Percentiles rank a stretch among this genome's conserved stretches.
These are phyloP conservation scores for Mallotus nudiflorus DNA, from an alignment of 345 rosid species.

Conservation along the genomic window DNA sequence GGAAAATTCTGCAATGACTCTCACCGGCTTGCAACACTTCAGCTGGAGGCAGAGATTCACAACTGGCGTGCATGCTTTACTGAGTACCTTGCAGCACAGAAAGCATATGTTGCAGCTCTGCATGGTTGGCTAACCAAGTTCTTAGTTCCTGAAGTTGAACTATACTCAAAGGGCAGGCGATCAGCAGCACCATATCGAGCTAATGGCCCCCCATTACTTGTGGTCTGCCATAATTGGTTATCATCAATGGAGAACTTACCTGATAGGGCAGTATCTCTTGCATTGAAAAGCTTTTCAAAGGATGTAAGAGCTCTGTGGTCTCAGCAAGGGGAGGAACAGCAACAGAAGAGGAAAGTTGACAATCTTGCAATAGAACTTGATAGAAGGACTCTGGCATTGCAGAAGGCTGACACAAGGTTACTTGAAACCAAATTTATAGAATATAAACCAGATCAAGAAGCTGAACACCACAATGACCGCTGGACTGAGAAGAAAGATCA, in stretches of 20 bases:
- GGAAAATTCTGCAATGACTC: constrained; percentile 68
- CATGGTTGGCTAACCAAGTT: constrained; percentile 69
- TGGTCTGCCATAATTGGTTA: constrained; percentile 54
- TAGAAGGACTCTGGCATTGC: constrained; percentile 41
- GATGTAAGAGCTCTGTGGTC: constrained; percentile 58
- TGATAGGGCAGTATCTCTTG: constrained; percentile 40
- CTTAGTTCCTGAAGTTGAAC: constrained; percentile 55
- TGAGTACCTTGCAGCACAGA: constrained; percentile 52
- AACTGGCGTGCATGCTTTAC: constrained; percentile 59
- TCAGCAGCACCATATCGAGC: constrained; percentile 38
- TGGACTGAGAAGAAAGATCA: constrained; percentile 45
- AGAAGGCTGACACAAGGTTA: constrained; percentile 49
- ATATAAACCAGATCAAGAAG: constrained; percentile 29
- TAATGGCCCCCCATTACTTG: constrained; percentile 55
- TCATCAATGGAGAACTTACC: constrained; percentile 50
- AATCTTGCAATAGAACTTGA: constrained; percentile 59
- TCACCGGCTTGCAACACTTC: constrained; percentile 69
- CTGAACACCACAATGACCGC: constrained; percentile 26
- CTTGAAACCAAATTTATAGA: constrained; percentile 46
- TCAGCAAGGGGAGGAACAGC: constrained; percentile 67
- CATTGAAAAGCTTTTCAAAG: constrained; percentile 61
- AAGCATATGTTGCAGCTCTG: constrained; percentile 56
- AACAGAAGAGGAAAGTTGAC: constrained; percentile 66
- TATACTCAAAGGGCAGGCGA: constrained; percentile 48
- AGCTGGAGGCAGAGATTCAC: constrained; percentile 71